Conservation (phyloP, 495 filamentous ascomycete species). For the Staphylotrichum longicolle region DNA sequence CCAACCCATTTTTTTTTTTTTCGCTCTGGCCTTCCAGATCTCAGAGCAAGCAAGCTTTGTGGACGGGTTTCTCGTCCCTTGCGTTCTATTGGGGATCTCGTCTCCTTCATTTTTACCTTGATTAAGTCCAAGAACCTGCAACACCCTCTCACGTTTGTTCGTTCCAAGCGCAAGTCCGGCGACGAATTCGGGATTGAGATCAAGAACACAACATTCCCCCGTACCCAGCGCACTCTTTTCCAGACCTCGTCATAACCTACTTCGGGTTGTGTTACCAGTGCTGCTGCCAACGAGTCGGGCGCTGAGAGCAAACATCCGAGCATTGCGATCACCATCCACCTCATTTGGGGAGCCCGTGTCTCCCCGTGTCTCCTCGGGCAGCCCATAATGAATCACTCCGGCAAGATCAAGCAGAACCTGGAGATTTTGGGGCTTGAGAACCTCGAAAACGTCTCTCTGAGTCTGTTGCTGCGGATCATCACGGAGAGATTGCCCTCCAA, state of each 20-base stretch:
- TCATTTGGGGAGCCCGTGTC: constrained; percentile 9
- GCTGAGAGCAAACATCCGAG: background rate
- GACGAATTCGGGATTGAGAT: too few relatives aligned
- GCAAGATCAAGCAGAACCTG: constrained; percentile 14
- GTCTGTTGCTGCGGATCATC: constrained; percentile 26
- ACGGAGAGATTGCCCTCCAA: constrained; percentile 12
- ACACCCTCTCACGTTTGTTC: too few relatives aligned
- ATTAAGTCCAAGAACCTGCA: too few relatives aligned
- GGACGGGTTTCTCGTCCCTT: too few relatives aligned
- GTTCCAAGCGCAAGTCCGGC: too few relatives aligned
- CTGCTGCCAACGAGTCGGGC: background rate
- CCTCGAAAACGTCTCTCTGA: constrained; percentile 24
- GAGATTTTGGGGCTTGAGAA: constrained; percentile 14
- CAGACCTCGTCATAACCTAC: background rate
- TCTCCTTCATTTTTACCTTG: too few relatives aligned
- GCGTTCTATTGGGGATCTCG: too few relatives aligned
- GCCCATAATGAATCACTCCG: constrained; percentile 15
- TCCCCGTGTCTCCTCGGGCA: background rate
- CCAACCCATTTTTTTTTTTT: too few relatives aligned
- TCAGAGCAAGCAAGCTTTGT: too few relatives aligned
- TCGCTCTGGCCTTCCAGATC: too few relatives aligned
- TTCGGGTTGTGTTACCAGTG: background rate
- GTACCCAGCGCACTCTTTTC: background rate
- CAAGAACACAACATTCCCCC: too few relatives aligned
- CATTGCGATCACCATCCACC: background rate